Base-by-base conservation (phyloP, 1,139 yeast genomes). In the Geotrichum histeridarum region DNA sequence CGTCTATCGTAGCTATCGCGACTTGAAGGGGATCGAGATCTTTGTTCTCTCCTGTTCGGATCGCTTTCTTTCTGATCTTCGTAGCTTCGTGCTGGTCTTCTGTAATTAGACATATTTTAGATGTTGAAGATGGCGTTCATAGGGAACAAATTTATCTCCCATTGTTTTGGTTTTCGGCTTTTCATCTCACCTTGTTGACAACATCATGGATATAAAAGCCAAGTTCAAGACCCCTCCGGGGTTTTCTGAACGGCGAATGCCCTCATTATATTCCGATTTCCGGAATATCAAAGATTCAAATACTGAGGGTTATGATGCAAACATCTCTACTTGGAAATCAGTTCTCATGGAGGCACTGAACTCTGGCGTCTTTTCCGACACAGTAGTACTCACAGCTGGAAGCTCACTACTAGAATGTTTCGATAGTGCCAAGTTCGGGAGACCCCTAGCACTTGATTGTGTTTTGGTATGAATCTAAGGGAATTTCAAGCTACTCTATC, bases 251-350 rank as follows among this genome's bases (percentile, higher is more conserved):
- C 68, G 81, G 1, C 72, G 93, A 46, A 70, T 83, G 49, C 74
- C 76, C n/a, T 84, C 90, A 2, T 73, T 86, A 41, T 86, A 81
- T 63, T 79, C 86, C 11, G 80, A 85, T 65, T 85, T 84, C 63
- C 66, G 71, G 7, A 72, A 74, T 9, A 73, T 81, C 38, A 73
- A 75, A 61, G 77, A 75, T 8, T 62, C 77, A 22, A 86, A 86
- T 64, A 79, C 79, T 1, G 90, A 83, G 59, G 94, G 94, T 1
- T 85, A 73, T 60, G 79, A 75, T 39, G 93, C 93, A 27, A 86
- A 86, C 63, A 60, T 84, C n/a, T 67, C 69, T 1, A 85, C 89
- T 0, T 86, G 94, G 94, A 69, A 67, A 49, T 59, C 64, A 2
- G 67, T 72, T 2, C 63, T 77, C 12, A 46, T 59, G 22, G 64